A percentile compares a stretch with the other conserved stretches of the same genome.
phyloP scores from a whole-genome alignment of 176 grass and related monocot genomes.

The Microstegium vimineum region DNA sequence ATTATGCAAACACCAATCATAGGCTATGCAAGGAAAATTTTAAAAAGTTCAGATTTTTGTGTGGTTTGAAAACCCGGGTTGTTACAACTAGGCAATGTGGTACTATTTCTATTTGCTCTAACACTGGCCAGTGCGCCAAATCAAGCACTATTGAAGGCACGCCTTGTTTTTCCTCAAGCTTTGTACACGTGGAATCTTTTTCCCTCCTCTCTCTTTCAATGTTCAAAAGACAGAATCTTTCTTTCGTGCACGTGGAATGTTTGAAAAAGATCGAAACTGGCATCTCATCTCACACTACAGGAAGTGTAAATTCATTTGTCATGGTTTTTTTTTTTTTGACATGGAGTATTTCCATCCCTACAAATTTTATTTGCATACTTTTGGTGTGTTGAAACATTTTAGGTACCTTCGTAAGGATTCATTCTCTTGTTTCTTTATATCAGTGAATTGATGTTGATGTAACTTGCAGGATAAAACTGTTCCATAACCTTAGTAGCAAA shows the following conservation, averaged over 20 bases:
- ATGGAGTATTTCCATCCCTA: neutral
- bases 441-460: neutral
- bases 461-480: slow-evolving; percentile 33
- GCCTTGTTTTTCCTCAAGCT: slow-evolving; percentile 31
- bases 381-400: neutral
- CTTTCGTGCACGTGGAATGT: slow-evolving; percentile 9
- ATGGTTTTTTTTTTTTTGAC: slow-evolving; percentile 9
- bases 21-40: too few relatives aligned
- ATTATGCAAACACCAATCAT: too few relatives aligned
- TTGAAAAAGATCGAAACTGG: slow-evolving; percentile 8
- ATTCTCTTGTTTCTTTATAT: neutral
- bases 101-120: too few relatives aligned
- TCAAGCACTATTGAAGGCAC: slow-evolving; percentile 35
- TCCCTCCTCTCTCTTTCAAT: neutral
- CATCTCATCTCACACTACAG: neutral
- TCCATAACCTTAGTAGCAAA: neutral
- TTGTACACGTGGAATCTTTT: slow-evolving; percentile 43
- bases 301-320: slow-evolving; percentile 7
- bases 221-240: slow-evolving; percentile 10
- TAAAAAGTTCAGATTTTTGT: too few relatives aligned
- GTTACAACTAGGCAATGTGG: too few relatives aligned
- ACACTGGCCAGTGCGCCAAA: too few relatives aligned
- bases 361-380: neutral
- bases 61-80: too few relatives aligned
- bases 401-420: neutral